phyloP scores from a whole-genome alignment of 768 basidiomycete species.

The Podaxis pistillaris region DNA sequence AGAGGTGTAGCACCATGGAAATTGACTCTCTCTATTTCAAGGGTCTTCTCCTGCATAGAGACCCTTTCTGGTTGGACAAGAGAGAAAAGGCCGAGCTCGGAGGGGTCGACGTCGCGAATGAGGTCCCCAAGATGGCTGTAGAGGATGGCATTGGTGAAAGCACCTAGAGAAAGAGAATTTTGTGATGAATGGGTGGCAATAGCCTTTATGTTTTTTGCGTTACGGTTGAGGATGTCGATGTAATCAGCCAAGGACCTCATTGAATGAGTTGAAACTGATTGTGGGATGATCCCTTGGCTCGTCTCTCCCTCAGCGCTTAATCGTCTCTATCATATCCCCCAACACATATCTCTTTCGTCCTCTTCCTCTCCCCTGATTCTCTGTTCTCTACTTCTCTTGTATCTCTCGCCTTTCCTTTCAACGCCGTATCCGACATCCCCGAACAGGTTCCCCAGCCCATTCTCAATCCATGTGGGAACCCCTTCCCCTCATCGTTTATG shows the following conservation, averaged over 20 bases:
- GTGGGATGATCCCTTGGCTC: conserved; percentile 15
- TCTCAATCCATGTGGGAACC: conserved; percentile 45
- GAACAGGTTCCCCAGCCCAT: conserved; percentile 1
- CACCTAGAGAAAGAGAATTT: conserved; percentile 29
- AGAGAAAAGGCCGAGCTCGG: conserved; percentile 77
- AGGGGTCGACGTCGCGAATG: conserved; percentile 75
- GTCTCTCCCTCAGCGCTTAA: conserved; percentile 12
- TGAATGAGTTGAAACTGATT: conserved; percentile 9
- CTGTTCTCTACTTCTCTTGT: not conserved
- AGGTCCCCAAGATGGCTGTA: conserved; percentile 64
- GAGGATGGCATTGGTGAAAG: conserved; percentile 69
- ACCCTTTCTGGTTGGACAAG: conserved; percentile 34
- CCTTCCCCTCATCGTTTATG: conserved; percentile 74
- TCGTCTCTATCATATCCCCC: not conserved
- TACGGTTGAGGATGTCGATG: conserved; percentile 60
- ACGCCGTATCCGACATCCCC: conserved; percentile 5
- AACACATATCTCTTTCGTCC: conserved; percentile 8
- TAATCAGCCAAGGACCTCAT: conserved; percentile 63
- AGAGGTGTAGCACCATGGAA: conserved; percentile 75
- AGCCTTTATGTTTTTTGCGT: conserved; percentile 49
- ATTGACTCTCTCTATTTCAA: conserved; percentile 58
- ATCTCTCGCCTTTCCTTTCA: not conserved
- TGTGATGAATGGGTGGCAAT: conserved; percentile 34
- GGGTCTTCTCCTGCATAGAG: conserved; percentile 27
- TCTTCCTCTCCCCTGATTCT: not conserved